A percentile compares a stretch with the other conserved stretches of the same genome.
Conservation (phyloP, 768 basidiomycete species). For the Amanita brunnescens region DNA sequence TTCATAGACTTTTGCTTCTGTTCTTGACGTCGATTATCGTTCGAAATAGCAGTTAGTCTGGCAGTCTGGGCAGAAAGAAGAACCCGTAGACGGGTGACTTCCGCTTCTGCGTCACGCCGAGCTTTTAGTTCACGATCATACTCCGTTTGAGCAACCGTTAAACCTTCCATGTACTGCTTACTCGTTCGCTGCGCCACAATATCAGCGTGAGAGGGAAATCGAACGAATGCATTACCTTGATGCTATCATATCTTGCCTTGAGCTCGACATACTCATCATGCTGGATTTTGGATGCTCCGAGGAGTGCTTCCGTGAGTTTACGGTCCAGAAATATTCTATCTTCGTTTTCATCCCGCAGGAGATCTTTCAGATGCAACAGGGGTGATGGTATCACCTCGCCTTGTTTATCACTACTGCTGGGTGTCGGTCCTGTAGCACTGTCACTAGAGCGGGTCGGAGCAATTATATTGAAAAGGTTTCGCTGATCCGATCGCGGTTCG, state of each 20-base stretch:
- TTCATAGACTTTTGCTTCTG: constrained; percentile 70
- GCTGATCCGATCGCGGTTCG: neutral
- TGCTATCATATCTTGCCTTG: constrained; percentile 73
- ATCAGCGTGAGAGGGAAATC: constrained; percentile 2
- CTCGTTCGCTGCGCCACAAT: constrained; percentile 61
- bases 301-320: constrained; percentile 61
- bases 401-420: neutral
- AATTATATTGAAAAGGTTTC: neutral
- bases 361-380: constrained; percentile 48
- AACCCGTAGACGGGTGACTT: constrained; percentile 78
- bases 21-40: constrained; percentile 71
- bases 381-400: constrained; percentile 37
- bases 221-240: constrained; percentile 56
- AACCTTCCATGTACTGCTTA: constrained; percentile 85
- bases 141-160: constrained; percentile 88
- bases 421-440: neutral
- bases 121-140: constrained; percentile 88
- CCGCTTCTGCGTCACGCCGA: constrained; percentile 85
- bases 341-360: constrained; percentile 47
- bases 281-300: constrained; percentile 56
- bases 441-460: neutral
- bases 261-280: constrained; percentile 53
- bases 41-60: constrained; percentile 74
- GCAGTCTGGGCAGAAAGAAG: constrained; percentile 87
- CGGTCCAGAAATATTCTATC: constrained; percentile 62